Conservation (phyloP, 768 basidiomycete species). For the Steccherinum ochraceum region DNA sequence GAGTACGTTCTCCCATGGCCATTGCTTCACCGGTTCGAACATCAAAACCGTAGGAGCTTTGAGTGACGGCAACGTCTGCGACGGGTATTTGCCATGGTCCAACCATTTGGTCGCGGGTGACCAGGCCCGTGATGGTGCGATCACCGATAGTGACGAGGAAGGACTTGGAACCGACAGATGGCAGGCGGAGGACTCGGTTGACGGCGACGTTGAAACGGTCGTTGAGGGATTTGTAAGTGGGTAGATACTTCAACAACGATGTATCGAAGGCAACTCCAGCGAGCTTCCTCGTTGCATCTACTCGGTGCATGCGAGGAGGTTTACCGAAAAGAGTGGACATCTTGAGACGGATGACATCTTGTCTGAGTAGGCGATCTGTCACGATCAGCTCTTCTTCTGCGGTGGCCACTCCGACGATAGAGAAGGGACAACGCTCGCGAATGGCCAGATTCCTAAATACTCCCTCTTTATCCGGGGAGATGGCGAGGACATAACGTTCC, state of each 20-base stretch:
- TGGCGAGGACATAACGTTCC: slow-evolving; percentile 94
- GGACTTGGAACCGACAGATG: slow-evolving; percentile 90
- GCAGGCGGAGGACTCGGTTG: slow-evolving; percentile 81
- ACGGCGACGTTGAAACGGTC: slow-evolving; percentile 59
- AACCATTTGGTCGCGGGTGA: slow-evolving; percentile 97
- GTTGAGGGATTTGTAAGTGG: slow-evolving; percentile 29
- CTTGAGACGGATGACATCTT: slow-evolving; percentile 79
- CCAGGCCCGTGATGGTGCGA: slow-evolving; percentile 87
- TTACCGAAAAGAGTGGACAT: slow-evolving; percentile 98
- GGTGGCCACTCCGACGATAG: slow-evolving; percentile 86
- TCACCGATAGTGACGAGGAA: slow-evolving; percentile 99
- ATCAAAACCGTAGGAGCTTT: slow-evolving; percentile 91
- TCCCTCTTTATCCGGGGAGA: slow-evolving; percentile 55
- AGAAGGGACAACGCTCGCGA: slow-evolving; percentile 91
- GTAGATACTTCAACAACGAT: slow-evolving; percentile 61
- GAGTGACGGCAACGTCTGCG: slow-evolving; percentile 94
- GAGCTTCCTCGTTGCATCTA: slow-evolving; percentile 43
- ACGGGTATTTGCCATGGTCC: slow-evolving; percentile 99
- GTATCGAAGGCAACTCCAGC: slow-evolving; percentile 59
- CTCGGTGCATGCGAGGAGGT: slow-evolving; percentile 84
- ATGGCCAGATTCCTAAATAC: slow-evolving; percentile 72
- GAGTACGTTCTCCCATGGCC: slow-evolving; percentile 98
- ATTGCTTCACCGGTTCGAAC: slow-evolving; percentile 86
- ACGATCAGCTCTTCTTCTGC: slow-evolving; percentile 78
- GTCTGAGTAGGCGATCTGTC: slow-evolving; percentile 74